phyloP scores from a whole-genome alignment of 2,329 filamentous ascomycete genomes.

The Phialocephala sp. region DNA sequence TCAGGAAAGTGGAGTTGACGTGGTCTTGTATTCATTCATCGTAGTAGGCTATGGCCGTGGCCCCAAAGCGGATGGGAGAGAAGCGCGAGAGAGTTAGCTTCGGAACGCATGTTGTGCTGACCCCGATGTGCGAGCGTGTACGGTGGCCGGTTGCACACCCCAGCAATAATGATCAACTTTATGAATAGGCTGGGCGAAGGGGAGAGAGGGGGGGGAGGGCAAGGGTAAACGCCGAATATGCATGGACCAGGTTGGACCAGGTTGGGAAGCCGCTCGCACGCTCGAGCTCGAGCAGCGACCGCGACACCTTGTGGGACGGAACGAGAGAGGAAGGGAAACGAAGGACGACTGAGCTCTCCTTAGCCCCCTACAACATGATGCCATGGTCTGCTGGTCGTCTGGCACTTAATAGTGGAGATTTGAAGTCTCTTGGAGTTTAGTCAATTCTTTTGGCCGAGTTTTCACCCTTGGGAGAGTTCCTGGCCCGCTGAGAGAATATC shows the following conservation, averaged over 20 bases:
- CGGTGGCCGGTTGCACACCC: neutral
- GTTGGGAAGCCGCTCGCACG: constrained; percentile 3
- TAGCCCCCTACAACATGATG: neutral
- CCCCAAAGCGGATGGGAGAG: neutral
- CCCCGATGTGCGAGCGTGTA: neutral
- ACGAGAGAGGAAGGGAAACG: too few species aligned
- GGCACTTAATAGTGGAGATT: neutral
- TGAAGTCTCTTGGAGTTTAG: neutral
- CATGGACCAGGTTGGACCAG: neutral
- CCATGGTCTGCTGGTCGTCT: neutral
- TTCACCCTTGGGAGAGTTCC: neutral
- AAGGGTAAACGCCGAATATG: constrained; percentile 3
- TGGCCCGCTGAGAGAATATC: neutral
- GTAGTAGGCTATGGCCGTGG: constrained; percentile 9
- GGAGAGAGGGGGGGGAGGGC: neutral
- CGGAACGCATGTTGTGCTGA: neutral
- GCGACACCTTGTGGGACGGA: constrained; percentile 3
- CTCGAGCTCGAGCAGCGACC: neutral
- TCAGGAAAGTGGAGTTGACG: constrained; percentile 1
- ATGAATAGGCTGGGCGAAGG: too few species aligned
- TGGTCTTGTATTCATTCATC: constrained; percentile 9
- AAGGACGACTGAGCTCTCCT: neutral
- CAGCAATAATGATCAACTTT: neutral
- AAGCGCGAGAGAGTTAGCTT: constrained; percentile 2
- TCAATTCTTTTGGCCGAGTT: constrained; percentile 1